These are phyloP conservation scores for Leptodermis oblonga DNA, from an alignment of 257 asterid species.

Conservation along the genomic window DNA sequence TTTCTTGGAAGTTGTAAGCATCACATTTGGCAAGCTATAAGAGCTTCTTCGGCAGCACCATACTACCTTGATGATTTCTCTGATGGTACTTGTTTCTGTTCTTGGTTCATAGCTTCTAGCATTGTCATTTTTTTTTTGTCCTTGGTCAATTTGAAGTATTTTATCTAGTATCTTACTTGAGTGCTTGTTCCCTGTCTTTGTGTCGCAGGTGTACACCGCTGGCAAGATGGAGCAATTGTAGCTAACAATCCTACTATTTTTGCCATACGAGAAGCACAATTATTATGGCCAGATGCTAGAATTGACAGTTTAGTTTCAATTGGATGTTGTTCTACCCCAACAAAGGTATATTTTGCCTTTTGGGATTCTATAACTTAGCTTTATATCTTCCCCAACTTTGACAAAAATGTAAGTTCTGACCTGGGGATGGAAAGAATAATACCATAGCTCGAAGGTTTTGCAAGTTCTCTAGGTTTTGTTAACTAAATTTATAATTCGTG, in stretches of 20 bases:
- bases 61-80: conserved; percentile 97
- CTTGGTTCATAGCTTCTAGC: conserved; percentile 14
- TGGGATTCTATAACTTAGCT: not conserved
- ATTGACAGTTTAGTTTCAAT: conserved; percentile 93
- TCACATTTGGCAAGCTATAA: conserved; percentile 92
- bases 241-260: conserved; percentile 97
- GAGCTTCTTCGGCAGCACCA: conserved; percentile 99
- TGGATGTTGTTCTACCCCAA: conserved; percentile 96
- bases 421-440: not conserved
- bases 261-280: conserved; percentile 92
- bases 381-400: not conserved
- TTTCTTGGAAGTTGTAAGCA: conserved; percentile 98
- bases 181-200: conserved; percentile 7
- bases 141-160: conserved; percentile 14
- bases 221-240: conserved; percentile 99
- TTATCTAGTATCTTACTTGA: conserved; percentile 20
- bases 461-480: not conserved
- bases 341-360: conserved; percentile 60
- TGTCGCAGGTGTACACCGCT: conserved; percentile 65
- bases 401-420: not conserved
- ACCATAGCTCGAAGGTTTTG: not conserved
- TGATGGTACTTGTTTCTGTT: conserved; percentile 54
- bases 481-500: not conserved
- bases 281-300: conserved; percentile 93
- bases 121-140: conserved; percentile 14